phyloP scores from a whole-genome alignment of 192 early-diverging fungal genomes.

The Coemansia sp. region DNA sequence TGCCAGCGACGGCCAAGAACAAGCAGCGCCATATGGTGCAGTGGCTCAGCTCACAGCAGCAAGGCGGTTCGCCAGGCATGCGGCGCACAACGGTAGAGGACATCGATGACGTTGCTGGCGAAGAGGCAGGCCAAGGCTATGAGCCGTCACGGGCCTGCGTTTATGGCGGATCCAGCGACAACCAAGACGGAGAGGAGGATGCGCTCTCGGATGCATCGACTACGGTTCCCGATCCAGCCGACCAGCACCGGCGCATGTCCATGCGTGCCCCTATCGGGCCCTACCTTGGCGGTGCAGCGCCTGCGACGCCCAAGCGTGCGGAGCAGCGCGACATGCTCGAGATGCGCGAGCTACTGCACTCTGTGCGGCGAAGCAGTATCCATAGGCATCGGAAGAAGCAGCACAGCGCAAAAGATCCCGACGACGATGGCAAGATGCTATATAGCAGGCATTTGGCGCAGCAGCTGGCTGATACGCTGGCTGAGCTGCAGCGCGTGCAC shows the following conservation, averaged over 20 bases:
- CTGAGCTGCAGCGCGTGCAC: slow-evolving; percentile 50
- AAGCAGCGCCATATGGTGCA: slow-evolving; percentile 41
- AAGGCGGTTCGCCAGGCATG: background rate
- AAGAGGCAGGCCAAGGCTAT: background rate
- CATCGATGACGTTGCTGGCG: background rate
- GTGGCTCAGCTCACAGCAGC: slow-evolving; percentile 25
- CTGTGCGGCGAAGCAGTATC: slow-evolving; percentile 17
- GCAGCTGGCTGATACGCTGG: slow-evolving; percentile 43
- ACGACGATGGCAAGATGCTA: slow-evolving; percentile 10
- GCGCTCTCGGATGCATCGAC: slow-evolving; percentile 49
- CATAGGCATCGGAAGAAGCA: background rate
- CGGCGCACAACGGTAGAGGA: slow-evolving; percentile 7
- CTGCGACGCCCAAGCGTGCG: background rate
- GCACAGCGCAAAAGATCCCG: background rate
- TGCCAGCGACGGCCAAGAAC: slow-evolving; percentile 29
- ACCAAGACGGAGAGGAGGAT: background rate
- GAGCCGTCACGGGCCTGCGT: background rate
- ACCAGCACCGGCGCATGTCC: background rate
- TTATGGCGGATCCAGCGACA: background rate
- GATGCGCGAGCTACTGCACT: slow-evolving; percentile 33
- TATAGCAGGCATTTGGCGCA: slow-evolving; percentile 28
- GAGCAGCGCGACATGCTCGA: slow-evolving; percentile 25
- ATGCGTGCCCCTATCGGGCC: slow-evolving; percentile 36
- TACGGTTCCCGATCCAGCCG: slow-evolving; percentile 27
- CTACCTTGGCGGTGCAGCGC: background rate